Conservation (phyloP, 345 rosid species). For the Eucalyptus marginata region DNA sequence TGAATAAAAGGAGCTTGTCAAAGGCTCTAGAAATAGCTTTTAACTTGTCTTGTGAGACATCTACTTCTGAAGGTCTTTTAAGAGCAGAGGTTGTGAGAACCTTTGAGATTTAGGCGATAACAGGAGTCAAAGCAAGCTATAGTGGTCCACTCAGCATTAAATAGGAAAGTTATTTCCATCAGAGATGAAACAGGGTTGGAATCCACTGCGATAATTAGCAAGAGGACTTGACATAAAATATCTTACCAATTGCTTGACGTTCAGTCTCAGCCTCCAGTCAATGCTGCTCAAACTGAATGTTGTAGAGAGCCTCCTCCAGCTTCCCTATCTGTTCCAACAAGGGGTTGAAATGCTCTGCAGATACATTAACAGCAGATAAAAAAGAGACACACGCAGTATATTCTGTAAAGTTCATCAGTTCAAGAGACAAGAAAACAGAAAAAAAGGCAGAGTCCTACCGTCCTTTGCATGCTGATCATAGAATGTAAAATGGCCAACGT, state of each 20-base stretch:
- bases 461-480: conserved; percentile 78
- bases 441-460: conserved; percentile 14
- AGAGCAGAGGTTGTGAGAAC: not conserved
- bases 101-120: not conserved
- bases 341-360: conserved; percentile 53
- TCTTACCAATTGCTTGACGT: conserved; percentile 45
- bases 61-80: not conserved
- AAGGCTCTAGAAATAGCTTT: not conserved
- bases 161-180: not conserved
- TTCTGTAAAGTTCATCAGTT: not conserved
- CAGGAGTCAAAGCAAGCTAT: not conserved
- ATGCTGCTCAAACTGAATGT: conserved; percentile 67
- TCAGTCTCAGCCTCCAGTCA: conserved; percentile 75
- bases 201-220: not conserved
- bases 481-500: conserved; percentile 52
- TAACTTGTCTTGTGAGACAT: not conserved
- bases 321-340: conserved; percentile 46
- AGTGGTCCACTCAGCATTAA: not conserved
- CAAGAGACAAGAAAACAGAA: not conserved
- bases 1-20: not conserved
- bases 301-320: conserved; percentile 62
- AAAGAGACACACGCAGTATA: not conserved
- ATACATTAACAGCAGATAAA: not conserved
- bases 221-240: not conserved
- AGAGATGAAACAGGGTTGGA: not conserved